A percentile compares a stretch with the other conserved stretches of the same genome.
Conservation (phyloP, 306 rosid species). For the Lablab purpureus region DNA sequence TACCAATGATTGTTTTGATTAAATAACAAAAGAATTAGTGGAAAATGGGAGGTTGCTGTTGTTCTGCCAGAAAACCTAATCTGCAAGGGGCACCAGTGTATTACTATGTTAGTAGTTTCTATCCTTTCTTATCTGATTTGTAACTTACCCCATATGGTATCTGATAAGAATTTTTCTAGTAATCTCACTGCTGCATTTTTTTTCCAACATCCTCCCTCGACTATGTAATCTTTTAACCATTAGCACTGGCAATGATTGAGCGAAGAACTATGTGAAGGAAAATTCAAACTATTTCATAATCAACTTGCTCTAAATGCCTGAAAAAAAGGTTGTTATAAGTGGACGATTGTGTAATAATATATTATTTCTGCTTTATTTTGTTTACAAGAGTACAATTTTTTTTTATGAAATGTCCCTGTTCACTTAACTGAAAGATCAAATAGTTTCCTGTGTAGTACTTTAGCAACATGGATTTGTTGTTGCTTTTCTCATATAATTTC, state of each 20-base stretch:
- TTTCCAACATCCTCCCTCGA: not conserved
- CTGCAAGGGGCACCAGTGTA: constrained; percentile 76
- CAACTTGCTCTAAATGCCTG: not conserved
- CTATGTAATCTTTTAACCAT: not conserved
- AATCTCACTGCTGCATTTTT: not conserved
- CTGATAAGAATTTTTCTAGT: not conserved
- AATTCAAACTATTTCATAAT: not conserved
- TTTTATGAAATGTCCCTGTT: not conserved
- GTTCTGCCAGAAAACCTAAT: constrained; percentile 82
- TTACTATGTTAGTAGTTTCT: constrained; percentile 70
- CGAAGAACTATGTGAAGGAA: constrained; percentile 4
- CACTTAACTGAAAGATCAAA: not conserved
- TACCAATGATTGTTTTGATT: constrained; percentile 46
- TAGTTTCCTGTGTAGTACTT: not conserved
- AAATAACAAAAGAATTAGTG: constrained; percentile 43
- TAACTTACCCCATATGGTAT: not conserved
- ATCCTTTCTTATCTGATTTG: constrained; percentile 30
- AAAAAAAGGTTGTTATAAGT: not conserved
- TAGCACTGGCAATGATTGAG: not conserved
- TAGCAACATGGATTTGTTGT: not conserved
- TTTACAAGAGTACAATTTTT: not conserved
- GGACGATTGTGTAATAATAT: not conserved
- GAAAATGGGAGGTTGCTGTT: constrained; percentile 91
- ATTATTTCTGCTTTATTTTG: not conserved
- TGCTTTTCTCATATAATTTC: not conserved